Conservation (phyloP, 148 eudicot genomes). For the Nyssa sinensis region DNA sequence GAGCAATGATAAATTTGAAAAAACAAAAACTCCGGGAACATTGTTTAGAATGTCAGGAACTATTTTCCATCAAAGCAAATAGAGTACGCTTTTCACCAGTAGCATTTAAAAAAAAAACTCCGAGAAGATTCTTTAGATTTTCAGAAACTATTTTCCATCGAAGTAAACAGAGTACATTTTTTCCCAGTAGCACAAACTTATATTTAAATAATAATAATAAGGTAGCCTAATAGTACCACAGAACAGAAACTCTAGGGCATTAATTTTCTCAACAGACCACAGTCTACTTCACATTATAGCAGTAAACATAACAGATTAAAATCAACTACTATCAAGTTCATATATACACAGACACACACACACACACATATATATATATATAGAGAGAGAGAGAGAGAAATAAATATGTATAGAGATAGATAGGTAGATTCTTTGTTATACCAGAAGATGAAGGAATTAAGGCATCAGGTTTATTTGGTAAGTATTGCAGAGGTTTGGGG, state of each 20-base stretch:
- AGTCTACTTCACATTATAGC: background rate
- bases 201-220: too few species aligned
- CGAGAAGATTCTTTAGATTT: too few species aligned
- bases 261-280: background rate
- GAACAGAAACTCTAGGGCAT: background rate
- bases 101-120: too few species aligned
- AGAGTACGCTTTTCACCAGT: too few species aligned
- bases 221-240: too few species aligned
- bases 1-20: too few species aligned
- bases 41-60: too few species aligned
- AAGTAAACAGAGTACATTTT: too few species aligned
- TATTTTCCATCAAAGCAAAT: too few species aligned
- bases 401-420: background rate
- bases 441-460: background rate
- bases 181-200: too few species aligned
- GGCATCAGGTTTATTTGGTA: conserved; percentile 14
- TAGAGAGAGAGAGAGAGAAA: background rate
- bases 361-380: background rate
- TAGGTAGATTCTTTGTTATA: background rate
- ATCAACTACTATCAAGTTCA: background rate
- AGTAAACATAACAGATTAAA: background rate
- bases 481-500: conserved; percentile 10
- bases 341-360: background rate
- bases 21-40: too few species aligned
- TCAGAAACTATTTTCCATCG: too few species aligned